A percentile compares a stretch with the other conserved stretches of the same genome.
phyloP scores from a whole-genome alignment of 306 rosid genomes.

The Vigna reflexopilosa region DNA sequence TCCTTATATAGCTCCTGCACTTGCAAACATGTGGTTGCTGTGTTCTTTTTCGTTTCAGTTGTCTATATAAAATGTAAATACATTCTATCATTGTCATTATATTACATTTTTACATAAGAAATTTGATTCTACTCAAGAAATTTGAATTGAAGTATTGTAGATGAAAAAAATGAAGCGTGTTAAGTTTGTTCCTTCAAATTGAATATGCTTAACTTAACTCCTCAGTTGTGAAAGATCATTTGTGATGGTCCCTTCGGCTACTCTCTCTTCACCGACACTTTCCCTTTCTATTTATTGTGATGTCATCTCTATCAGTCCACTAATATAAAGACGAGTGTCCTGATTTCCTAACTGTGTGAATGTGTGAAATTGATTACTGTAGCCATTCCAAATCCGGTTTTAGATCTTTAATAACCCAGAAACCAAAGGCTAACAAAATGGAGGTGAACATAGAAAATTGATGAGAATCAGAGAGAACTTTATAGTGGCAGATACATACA shows the following conservation, averaged over 20 bases:
- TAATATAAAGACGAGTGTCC: background rate
- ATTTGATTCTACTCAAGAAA: background rate
- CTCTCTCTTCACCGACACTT: background rate
- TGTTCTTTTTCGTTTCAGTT: background rate
- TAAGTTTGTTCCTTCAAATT: background rate
- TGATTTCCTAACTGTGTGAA: background rate
- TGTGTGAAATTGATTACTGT: background rate
- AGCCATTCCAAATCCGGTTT: background rate
- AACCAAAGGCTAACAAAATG: conserved; percentile 1
- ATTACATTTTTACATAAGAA: background rate
- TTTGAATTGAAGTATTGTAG: background rate
- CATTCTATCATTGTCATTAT: background rate
- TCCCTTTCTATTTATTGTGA: background rate
- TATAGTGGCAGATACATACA: background rate
- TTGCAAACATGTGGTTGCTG: background rate
- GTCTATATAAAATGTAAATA: background rate
- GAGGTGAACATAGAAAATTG: background rate
- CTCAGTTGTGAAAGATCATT: too few species aligned
- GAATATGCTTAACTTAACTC: background rate
- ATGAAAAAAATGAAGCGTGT: background rate
- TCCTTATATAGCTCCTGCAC: background rate
- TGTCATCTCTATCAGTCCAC: background rate
- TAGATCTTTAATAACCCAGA: background rate
- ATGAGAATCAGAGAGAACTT: background rate
- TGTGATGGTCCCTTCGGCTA: background rate